Conservation (phyloP, 2,329 filamentous ascomycete species). For the Curvularia verruculosa region DNA sequence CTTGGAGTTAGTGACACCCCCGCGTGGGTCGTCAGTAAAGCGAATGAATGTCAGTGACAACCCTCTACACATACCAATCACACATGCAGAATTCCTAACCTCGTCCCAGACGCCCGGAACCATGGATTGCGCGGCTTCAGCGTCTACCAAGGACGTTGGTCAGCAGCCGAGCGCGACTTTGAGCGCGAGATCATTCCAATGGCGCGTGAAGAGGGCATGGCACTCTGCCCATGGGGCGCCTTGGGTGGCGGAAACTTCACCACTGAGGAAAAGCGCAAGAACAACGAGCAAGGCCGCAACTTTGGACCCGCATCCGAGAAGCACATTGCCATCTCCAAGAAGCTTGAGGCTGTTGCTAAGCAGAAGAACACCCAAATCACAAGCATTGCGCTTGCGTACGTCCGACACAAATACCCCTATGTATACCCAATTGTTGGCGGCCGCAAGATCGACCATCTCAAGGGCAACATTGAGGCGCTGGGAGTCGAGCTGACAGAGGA, state of each 20-base stretch:
- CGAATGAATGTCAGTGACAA: conserved; percentile 50
- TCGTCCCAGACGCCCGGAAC: conserved; percentile 62
- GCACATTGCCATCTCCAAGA: conserved; percentile 59
- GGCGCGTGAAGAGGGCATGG: conserved; percentile 67
- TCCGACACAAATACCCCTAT: conserved; percentile 72
- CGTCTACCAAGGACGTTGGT: conserved; percentile 72
- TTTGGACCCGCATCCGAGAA: conserved; percentile 53
- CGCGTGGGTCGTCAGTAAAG: conserved; percentile 54
- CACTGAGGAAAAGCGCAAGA: conserved; percentile 38
- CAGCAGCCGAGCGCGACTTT: conserved; percentile 66
- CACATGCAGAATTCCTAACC: not conserved
- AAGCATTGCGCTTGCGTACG: conserved; percentile 70
- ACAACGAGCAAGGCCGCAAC: conserved; percentile 45
- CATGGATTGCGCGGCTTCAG: conserved; percentile 73
- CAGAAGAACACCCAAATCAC: conserved; percentile 64
- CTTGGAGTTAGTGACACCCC: conserved; percentile 49
- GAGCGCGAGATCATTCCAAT: conserved; percentile 74
- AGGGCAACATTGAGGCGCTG: conserved; percentile 66
- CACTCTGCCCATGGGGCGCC: conserved; percentile 61
- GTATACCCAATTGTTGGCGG: conserved; percentile 78
- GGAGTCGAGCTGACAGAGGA: conserved; percentile 57
- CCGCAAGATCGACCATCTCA: conserved; percentile 73
- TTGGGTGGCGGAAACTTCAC: conserved; percentile 58
- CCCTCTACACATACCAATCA: not conserved
- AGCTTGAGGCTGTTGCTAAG: conserved; percentile 65